phyloP scores from a whole-genome alignment of 805 yeast species.

The Starmerella scarabaei region DNA sequence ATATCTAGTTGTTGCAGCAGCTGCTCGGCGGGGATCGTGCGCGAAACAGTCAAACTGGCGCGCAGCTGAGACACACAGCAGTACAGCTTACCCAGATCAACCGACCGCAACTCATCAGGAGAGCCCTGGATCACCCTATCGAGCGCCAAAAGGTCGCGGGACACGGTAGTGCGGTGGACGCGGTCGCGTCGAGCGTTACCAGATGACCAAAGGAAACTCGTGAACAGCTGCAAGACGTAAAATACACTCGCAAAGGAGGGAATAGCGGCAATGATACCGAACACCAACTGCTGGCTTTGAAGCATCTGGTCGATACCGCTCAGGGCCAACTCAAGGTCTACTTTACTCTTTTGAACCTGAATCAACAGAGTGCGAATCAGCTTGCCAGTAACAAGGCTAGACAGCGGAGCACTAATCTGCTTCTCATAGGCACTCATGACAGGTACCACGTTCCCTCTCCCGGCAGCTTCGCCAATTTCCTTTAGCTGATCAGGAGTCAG shows the following conservation, averaged over 20 bases:
- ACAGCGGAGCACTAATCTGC: conserved; percentile 58
- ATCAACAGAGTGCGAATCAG: conserved; percentile 66
- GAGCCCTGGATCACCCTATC: conserved; percentile 14
- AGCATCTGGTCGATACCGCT: conserved; percentile 81
- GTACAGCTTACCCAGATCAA: conserved; percentile 17
- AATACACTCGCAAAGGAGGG: conserved; percentile 40
- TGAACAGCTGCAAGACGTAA: conserved; percentile 3
- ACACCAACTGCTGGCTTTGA: conserved; percentile 85
- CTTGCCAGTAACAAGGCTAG: conserved; percentile 51
- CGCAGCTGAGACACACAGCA: conserved; percentile 9
- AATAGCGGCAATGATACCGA: conserved; percentile 78
- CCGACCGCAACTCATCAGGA: conserved; percentile 2
- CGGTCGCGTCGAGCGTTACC: neutral
- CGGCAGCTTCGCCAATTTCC: conserved; percentile 27
- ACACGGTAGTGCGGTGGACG: conserved; percentile 1
- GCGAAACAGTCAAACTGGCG: neutral
- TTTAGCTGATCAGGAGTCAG: conserved; percentile 10
- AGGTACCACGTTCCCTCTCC: conserved; percentile 63
- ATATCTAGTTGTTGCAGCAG: conserved; percentile 6
- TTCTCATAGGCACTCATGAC: conserved; percentile 70
- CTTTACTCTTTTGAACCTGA: conserved; percentile 92
- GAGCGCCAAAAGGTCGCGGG: conserved; percentile 9
- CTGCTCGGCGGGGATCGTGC: conserved; percentile 3
- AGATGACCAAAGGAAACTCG: neutral
- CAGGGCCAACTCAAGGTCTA: conserved; percentile 83